A percentile compares a stretch with the other conserved stretches of the same genome.
Conservation (phyloP, 1,284 basidiomycete genomes). For the Sanguinoderma infundibulare region DNA sequence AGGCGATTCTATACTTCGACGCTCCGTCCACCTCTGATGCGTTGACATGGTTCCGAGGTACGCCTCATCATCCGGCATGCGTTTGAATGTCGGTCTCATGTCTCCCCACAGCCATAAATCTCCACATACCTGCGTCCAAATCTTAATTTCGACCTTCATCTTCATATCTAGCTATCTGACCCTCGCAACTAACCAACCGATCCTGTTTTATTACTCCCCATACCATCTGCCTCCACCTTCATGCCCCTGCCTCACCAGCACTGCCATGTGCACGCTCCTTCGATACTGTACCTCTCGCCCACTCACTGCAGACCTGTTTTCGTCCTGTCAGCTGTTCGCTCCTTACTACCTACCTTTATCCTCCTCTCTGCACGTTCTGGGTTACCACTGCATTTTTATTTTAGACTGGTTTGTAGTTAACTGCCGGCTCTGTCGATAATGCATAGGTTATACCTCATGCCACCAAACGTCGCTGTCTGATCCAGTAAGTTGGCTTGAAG, state of each 20-base stretch:
- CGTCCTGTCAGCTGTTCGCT: conserved; percentile 23
- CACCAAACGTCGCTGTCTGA: neutral
- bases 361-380: conserved; percentile 24
- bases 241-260: conserved; percentile 18
- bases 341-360: conserved; percentile 21
- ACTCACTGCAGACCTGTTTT: conserved; percentile 24
- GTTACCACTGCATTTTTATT: conserved; percentile 28
- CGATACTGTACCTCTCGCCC: conserved; percentile 23
- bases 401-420: conserved; percentile 29
- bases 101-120: conserved; percentile 55
- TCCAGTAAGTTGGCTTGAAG: no score
- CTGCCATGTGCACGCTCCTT: conserved; percentile 28
- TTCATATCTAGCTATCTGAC: conserved; percentile 15
- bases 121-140: conserved; percentile 64
- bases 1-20: conserved; percentile 93
- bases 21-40: conserved; percentile 83
- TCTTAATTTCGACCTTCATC: conserved; percentile 26
- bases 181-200: conserved; percentile 21
- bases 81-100: conserved; percentile 1
- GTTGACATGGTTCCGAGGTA: conserved; percentile 89
- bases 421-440: conserved; percentile 26
- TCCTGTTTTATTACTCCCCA: conserved; percentile 24
- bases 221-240: conserved; percentile 10
- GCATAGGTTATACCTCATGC: conserved; percentile 8
- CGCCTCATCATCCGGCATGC: conserved; percentile 25